Conservation (phyloP, 176 grass and related monocot genomes). For the Microstegium vimineum region DNA sequence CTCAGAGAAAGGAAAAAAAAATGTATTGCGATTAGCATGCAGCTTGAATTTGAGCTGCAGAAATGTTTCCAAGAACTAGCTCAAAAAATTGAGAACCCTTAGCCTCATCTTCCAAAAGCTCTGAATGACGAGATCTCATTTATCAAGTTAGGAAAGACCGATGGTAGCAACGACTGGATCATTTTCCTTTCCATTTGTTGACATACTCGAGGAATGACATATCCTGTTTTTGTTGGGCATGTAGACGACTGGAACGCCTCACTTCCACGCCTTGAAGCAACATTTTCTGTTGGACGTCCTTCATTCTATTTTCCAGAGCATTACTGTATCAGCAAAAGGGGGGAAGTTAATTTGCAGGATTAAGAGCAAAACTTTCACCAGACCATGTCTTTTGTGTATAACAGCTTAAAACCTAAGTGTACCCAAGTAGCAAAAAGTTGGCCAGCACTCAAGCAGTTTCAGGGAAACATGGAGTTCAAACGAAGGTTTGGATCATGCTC, state of each 20-base stretch:
- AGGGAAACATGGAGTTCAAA: background rate
- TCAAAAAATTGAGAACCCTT: background rate
- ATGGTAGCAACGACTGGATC: slow-evolving; percentile 8
- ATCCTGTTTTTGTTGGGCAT: slow-evolving; percentile 68
- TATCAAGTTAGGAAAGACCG: background rate
- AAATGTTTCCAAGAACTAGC: background rate
- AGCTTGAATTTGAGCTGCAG: slow-evolving; percentile 1
- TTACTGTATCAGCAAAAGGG: slow-evolving; percentile 29
- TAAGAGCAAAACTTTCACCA: background rate
- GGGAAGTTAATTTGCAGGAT: background rate
- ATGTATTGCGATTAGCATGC: background rate
- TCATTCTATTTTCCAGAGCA: slow-evolving; percentile 70
- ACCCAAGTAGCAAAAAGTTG: background rate
- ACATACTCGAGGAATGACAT: slow-evolving; percentile 71
- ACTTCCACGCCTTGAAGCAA: slow-evolving; percentile 57
- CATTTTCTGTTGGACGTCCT: slow-evolving; percentile 47
- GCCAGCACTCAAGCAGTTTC: background rate
- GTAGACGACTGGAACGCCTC: slow-evolving; percentile 70
- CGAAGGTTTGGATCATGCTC: background rate
- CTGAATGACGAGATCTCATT: background rate
- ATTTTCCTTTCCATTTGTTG: slow-evolving; percentile 66
- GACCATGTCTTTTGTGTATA: background rate
- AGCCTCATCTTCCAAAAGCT: background rate
- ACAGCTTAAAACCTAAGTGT: background rate
- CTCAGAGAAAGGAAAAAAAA: background rate